Evolutionary conservation across 441 rosid species (phyloP), one percentile per base, ranked within the genome.

Genomic region (Populus hybrid): DNA sequence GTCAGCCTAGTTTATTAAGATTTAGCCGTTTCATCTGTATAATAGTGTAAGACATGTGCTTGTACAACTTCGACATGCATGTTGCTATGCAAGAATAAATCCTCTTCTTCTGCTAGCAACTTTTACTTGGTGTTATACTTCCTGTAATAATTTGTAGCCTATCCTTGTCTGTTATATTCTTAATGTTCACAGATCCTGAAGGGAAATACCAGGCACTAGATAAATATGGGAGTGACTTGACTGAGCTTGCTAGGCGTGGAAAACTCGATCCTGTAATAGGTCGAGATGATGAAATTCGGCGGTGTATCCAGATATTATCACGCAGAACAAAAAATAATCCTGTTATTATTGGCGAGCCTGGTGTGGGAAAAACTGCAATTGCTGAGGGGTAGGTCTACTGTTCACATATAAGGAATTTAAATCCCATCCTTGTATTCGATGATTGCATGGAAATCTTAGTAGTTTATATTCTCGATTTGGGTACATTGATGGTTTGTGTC

Each of bases 201-300:
- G 91, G 90, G 64, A 88, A 83, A 71, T 89, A 88, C 53, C 86
- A 88, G 78, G 88, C 89, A 46, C 68, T 89, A 66, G 87, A 88
- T 3, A 89, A 87, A 75, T 88, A 88, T 76, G 93, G 93, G 68
- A 89, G 83, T 79, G 93, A 88, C 82, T 79, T 89, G 81, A 88
- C 93, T 24, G 91, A 86, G 84, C 89, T 89, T 77, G 93, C 93
- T 73, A 90, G 85, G 83, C 85, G 86, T 77, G 93, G 93, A 61
- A 89, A 88, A 82, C 91, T 89, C 28, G 93, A 89, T 79, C 93
- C 93, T 75, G 91, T 89, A 28, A 88, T 89, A 35, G 90, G 90
- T 21, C 83, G 91, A 70, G 93, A 89, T 83, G 91, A 88, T 80
- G 93, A 89, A 85, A 86, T 89, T 74, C 86, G 90, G 74, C 81